Evolutionary conservation across 225 moss, liverwort and hornwort genomes (phyloP).

Genomic region (Pseudoscleropodium purum): DNA sequence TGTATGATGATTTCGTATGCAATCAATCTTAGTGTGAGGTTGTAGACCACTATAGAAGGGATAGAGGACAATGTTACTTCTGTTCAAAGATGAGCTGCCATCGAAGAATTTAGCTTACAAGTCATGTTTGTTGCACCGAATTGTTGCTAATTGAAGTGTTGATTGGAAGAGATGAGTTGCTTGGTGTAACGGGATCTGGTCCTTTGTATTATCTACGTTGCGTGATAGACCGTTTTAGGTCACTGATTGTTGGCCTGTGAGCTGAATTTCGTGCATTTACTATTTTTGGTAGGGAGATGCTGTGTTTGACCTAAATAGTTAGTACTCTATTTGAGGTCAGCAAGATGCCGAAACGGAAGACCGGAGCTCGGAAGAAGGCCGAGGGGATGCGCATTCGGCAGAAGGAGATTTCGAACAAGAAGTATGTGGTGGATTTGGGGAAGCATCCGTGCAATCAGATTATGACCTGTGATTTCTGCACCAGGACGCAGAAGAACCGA

Average conservation of each 20-base stretch:
- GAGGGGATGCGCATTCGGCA: slow-evolving; percentile 84
- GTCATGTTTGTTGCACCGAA: not conserved
- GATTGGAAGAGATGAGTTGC: not conserved
- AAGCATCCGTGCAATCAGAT: slow-evolving; percentile 90
- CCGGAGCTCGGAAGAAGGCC: slow-evolving; percentile 95
- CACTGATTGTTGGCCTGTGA: not conserved
- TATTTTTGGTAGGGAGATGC: not conserved
- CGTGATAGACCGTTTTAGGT: not conserved
- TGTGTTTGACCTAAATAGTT: not conserved
- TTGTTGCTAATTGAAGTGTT: not conserved
- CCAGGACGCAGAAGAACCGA: slow-evolving; percentile 74
- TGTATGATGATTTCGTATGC: not conserved
- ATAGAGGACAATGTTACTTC: too few relatives aligned
- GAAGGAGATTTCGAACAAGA: slow-evolving; percentile 86
- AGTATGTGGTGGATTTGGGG: slow-evolving; percentile 90
- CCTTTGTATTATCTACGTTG: not conserved
- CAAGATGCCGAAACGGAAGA: slow-evolving; percentile 96
- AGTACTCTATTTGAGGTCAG: not conserved
- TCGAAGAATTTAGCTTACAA: not conserved
- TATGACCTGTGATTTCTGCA: slow-evolving; percentile 79
- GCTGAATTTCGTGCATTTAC: not conserved
- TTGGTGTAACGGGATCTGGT: not conserved
- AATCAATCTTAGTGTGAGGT: not conserved
- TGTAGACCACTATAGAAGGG: not conserved
- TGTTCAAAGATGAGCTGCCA: not conserved